Conservation (phyloP, 2,329 filamentous ascomycete species). For the Ophiostoma quercus region DNA sequence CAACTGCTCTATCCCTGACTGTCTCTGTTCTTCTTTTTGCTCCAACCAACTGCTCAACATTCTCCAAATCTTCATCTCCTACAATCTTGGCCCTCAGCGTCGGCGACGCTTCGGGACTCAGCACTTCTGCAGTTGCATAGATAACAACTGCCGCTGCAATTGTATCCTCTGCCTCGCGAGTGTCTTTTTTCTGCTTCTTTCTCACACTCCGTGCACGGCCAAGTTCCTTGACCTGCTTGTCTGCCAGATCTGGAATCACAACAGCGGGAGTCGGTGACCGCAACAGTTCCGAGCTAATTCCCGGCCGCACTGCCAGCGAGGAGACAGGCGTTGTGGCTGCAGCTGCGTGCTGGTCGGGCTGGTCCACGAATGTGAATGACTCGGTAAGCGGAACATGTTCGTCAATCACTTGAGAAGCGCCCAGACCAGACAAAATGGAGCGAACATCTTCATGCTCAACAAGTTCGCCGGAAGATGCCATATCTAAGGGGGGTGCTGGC, state of each 20-base stretch:
- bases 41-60: slow-evolving; percentile 17
- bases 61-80: slow-evolving; percentile 23
- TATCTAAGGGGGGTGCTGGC: slow-evolving; percentile 7
- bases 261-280: slow-evolving; percentile 45
- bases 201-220: slow-evolving; percentile 42
- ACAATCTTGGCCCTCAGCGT: slow-evolving; percentile 25
- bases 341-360: slow-evolving; percentile 14
- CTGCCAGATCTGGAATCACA: slow-evolving; percentile 41
- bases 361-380: slow-evolving; percentile 21
- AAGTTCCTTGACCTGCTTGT: slow-evolving; percentile 39
- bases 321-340: slow-evolving; percentile 20
- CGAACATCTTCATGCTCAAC: slow-evolving; percentile 21
- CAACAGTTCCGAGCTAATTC: slow-evolving; percentile 32
- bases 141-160: slow-evolving; percentile 51
- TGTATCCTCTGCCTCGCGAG: slow-evolving; percentile 47
- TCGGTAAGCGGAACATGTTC: slow-evolving; percentile 14
- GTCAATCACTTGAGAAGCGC: slow-evolving; percentile 19
- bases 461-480: slow-evolving; percentile 22
- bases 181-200: slow-evolving; percentile 42
- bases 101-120: slow-evolving; percentile 41
- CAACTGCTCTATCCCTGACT: slow-evolving; percentile 24
- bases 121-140: slow-evolving; percentile 46
- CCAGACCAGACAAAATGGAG: slow-evolving; percentile 22
- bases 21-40: slow-evolving; percentile 26
- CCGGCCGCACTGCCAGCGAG: slow-evolving; percentile 25